These are phyloP conservation scores for Ophiognomonia clavigignenti-juglandacearum DNA, from an alignment of 2,329 filamentous ascomycete genomes.

Conservation along the genomic window DNA sequence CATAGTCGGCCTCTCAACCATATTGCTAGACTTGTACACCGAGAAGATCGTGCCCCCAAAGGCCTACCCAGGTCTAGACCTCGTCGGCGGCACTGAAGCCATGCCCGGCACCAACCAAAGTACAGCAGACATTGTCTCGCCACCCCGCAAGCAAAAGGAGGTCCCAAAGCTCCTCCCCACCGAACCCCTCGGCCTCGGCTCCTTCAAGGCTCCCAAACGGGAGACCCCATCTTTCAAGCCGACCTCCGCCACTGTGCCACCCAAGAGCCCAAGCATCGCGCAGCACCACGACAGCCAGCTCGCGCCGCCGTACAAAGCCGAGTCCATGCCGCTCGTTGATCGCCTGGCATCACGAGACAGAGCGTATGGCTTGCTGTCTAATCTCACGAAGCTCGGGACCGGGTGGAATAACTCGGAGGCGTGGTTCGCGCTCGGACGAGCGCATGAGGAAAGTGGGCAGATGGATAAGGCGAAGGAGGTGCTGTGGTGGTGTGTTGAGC, in stretches of 20 bases:
- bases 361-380: conserved; percentile 76
- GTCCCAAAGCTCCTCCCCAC: conserved; percentile 30
- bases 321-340: conserved; percentile 67
- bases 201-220: conserved; percentile 13
- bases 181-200: conserved; percentile 42
- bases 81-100: conserved; percentile 26
- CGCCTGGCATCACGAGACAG: conserved; percentile 86
- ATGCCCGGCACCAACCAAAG: conserved; percentile 16
- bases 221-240: background rate
- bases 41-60: conserved; percentile 59
- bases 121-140: conserved; percentile 12
- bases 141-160: conserved; percentile 2
- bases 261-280: conserved; percentile 13
- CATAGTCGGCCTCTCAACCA: conserved; percentile 76
- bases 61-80: conserved; percentile 41
- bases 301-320: conserved; percentile 49
- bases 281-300: conserved; percentile 35
- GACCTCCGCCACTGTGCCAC: background rate
- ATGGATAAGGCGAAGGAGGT: conserved; percentile 84
- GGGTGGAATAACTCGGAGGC: conserved; percentile 93
- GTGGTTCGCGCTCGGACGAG: conserved; percentile 83
- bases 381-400: conserved; percentile 76
- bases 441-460: conserved; percentile 83
- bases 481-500: conserved; percentile 94
- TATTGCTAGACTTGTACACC: conserved; percentile 81